Evolutionary conservation across 2,329 filamentous ascomycete species (phyloP).

Genomic region (Pseudogymnoascus sp.): DNA sequence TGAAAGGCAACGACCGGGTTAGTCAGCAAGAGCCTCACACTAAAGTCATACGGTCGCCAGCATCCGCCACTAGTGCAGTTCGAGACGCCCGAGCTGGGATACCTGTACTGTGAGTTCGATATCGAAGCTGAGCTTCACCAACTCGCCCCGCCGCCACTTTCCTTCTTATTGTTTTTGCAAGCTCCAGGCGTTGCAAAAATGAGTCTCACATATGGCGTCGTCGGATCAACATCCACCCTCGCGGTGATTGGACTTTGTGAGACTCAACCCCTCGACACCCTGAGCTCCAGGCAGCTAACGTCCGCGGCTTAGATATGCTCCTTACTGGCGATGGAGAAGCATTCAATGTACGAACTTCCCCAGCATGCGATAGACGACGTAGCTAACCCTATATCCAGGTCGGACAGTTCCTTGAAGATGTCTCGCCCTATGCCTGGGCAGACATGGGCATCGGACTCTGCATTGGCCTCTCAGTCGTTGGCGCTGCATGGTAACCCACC

Average conservation of each 20-base stretch:
- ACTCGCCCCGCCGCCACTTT: constrained; percentile 6
- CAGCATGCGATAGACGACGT: constrained; percentile 7
- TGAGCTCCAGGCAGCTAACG: constrained; percentile 19
- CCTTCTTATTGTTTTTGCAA: constrained; percentile 9
- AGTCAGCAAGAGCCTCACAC: constrained; percentile 4
- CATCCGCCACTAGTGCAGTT: not conserved
- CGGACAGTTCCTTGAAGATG: constrained; percentile 85
- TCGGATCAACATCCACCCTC: constrained; percentile 60
- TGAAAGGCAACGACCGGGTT: not conserved
- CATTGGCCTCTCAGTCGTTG: constrained; percentile 92
- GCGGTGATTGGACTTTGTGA: constrained; percentile 71
- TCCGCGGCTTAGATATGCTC: constrained; percentile 71
- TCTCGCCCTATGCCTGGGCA: constrained; percentile 93
- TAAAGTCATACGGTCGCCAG: not conserved
- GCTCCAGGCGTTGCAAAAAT: constrained; percentile 38
- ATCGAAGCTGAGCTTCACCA: constrained; percentile 9
- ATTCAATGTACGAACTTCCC: constrained; percentile 65
- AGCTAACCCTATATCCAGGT: constrained; percentile 45
- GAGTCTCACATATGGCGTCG: constrained; percentile 64
- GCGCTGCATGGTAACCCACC: constrained; percentile 76
- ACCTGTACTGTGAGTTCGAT: not conserved
- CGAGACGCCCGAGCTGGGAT: constrained; percentile 1
- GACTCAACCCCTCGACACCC: constrained; percentile 29
- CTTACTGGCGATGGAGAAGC: constrained; percentile 93
- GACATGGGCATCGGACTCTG: constrained; percentile 84